phyloP scores from a whole-genome alignment of 768 basidiomycete species.

The Gloeopeniophorella convolvens region DNA sequence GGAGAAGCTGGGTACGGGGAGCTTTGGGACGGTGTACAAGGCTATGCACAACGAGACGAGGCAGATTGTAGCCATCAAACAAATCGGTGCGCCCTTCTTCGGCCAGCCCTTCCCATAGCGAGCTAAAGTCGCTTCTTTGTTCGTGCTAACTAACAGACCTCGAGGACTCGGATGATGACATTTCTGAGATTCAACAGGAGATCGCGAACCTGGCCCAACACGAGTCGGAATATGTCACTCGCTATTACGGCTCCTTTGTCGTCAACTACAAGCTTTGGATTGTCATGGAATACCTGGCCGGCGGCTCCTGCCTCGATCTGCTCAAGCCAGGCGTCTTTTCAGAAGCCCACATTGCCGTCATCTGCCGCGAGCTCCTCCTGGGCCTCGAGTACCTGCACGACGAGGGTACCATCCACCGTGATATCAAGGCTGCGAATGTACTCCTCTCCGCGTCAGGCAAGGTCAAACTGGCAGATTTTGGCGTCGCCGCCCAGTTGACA shows the following conservation, averaged over 20 bases:
- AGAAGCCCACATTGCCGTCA: slow-evolving; percentile 90
- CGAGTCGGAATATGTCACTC: slow-evolving; percentile 93
- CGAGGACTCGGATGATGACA: slow-evolving; percentile 98
- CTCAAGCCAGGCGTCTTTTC: slow-evolving; percentile 87
- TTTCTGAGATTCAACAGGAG: slow-evolving; percentile 97
- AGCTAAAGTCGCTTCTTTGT: background rate
- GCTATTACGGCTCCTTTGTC: slow-evolving; percentile 96
- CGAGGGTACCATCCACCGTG: slow-evolving; percentile 95
- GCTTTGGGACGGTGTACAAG: slow-evolving; percentile 97
- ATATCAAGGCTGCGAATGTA: slow-evolving; percentile 98
- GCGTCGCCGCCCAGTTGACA: slow-evolving; percentile 95
- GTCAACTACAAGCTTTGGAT: slow-evolving; percentile 98
- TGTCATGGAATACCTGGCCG: slow-evolving; percentile 97
- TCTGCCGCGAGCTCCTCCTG: slow-evolving; percentile 86
- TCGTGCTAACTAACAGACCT: slow-evolving; percentile 54
- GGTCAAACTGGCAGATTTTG: slow-evolving; percentile 98
- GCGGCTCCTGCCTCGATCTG: slow-evolving; percentile 96
- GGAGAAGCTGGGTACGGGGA: slow-evolving; percentile 95
- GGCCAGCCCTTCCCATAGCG: too few species aligned
- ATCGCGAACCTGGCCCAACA: slow-evolving; percentile 94
- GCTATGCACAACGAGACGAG: slow-evolving; percentile 92
- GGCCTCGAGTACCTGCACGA: slow-evolving; percentile 96
- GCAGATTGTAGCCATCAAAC: slow-evolving; percentile 96
- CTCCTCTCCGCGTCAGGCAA: slow-evolving; percentile 84
- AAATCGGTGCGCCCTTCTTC: slow-evolving; percentile 86